phyloP scores from a whole-genome alignment of 164 flowering plant species.

The Amborella trichopoda region DNA sequence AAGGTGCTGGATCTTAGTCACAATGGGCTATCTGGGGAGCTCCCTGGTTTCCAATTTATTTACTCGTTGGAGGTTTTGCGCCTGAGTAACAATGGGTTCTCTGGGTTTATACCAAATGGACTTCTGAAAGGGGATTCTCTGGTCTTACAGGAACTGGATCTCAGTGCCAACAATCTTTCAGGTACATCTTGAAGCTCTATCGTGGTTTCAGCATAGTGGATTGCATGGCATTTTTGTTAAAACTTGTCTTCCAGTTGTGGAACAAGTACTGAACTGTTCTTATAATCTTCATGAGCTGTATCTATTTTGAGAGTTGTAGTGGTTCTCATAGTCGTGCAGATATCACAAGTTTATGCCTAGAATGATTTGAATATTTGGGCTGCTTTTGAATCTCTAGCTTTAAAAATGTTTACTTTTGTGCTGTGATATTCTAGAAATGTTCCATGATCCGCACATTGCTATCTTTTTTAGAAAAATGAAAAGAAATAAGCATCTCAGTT shows the following conservation, averaged over 20 bases:
- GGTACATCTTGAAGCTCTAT: conserved; percentile 28
- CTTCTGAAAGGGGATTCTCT: conserved; percentile 71
- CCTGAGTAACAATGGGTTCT: conserved; percentile 67
- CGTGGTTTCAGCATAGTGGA: neutral
- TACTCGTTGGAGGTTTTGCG: conserved; percentile 75
- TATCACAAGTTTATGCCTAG: too few relatives aligned
- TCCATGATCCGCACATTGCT: too few relatives aligned
- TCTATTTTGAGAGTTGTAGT: too few relatives aligned
- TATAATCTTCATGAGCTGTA: too few relatives aligned
- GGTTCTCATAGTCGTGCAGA: too few relatives aligned
- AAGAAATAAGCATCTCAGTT: too few relatives aligned
- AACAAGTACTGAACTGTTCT: too few relatives aligned
- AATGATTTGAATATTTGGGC: too few relatives aligned
- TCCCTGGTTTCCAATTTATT: conserved; percentile 77
- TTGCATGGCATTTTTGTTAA: neutral
- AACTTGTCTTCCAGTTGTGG: neutral
- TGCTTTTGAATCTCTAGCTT: too few relatives aligned
- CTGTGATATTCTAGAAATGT: too few relatives aligned
- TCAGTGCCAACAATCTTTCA: conserved; percentile 90
- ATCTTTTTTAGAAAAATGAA: too few relatives aligned
- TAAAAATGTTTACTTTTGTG: too few relatives aligned
- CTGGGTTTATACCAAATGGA: conserved; percentile 67
- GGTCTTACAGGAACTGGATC: conserved; percentile 69
- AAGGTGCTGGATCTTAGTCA: conserved; percentile 85
- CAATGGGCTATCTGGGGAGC: conserved; percentile 80